Conservation (phyloP, 192 early-diverging fungal genomes). For the Entophlyctis helioformis region DNA sequence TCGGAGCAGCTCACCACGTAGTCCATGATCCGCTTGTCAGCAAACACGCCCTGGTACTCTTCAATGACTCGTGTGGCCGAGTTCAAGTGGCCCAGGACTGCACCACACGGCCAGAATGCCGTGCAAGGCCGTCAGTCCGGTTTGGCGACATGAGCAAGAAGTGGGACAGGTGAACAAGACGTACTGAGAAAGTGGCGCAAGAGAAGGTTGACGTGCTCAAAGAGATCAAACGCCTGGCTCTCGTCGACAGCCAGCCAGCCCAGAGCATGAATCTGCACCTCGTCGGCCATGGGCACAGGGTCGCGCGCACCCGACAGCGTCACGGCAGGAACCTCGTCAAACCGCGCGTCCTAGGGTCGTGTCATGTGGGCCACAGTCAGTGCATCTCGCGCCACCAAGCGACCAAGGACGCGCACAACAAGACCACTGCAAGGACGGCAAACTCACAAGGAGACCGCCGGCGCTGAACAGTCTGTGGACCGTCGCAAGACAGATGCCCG, state of each 20-base stretch:
- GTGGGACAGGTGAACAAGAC: background rate
- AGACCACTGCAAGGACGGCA: too few relatives aligned
- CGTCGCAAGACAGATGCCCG: constrained; percentile 5
- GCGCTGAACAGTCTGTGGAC: background rate
- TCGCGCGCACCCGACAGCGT: constrained; percentile 4
- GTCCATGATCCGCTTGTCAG: too few relatives aligned
- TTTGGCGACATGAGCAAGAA: background rate
- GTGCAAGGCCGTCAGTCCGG: background rate
- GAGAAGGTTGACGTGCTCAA: constrained; percentile 31
- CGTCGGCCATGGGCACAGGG: background rate
- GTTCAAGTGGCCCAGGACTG: too few relatives aligned
- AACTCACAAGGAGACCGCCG: background rate
- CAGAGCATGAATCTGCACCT: constrained; percentile 37
- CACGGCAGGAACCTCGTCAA: too few relatives aligned
- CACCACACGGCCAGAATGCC: background rate
- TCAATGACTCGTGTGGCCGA: too few relatives aligned
- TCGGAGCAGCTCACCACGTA: too few relatives aligned
- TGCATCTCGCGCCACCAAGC: too few relatives aligned
- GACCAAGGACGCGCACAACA: too few relatives aligned
- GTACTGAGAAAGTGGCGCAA: constrained; percentile 36
- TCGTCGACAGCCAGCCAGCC: constrained; percentile 41
- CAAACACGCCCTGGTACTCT: too few relatives aligned
- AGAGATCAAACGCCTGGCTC: constrained; percentile 27
- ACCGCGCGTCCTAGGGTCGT: too few relatives aligned
- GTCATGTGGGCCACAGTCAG: too few relatives aligned